Evolutionary conservation across 2,329 filamentous ascomycete species (phyloP), one percentile per base, ranked within the genome.

Genomic region (Neobulgaria alba): DNA sequence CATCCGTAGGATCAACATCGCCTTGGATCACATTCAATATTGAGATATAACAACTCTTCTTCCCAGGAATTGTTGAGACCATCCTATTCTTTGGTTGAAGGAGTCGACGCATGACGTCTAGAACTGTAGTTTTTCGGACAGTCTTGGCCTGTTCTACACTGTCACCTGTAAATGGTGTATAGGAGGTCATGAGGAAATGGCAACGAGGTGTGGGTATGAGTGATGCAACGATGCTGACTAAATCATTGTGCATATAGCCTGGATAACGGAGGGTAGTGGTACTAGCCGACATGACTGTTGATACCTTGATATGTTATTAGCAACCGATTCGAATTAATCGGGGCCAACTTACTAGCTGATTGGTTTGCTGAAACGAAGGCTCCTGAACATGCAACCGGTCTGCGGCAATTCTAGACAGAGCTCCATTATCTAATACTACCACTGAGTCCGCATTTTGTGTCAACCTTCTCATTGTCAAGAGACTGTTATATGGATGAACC

Each of bases 181-280:
- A 98, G 32, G 90, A 87, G 4, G 92, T 98, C 79, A 95, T 94
- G 44, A 98, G 73, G 75, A 98, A 98, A 67, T 98, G 93, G 61
- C 89, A 95, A 54, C 92, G 82, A 8, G 92, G 93, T 0, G 90
- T 98, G 2, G 92, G 92, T 47, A 98, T 96, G 31, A 98, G 74
- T 15, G 88, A 94, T 17, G 93, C 92, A 43, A 98, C 75, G 55
- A 98, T 96, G 63, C 90, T 92, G 58, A 95, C 89, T 12, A 98
- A 81, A 60, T 98, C 92, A 63, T 98, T 98, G 71, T 98, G 92
- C 92, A 98, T 98, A 67, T 98, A 98, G 29, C 92, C 92, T 1
- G 92, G 92, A 62, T 98, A 98, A 59, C 92, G 78, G 37, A 98
- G 77, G 2, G 93, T 95, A 8, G 90, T 96, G 3, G 92, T 98